Conservation (phyloP, 768 basidiomycete species). For the Tricholoma hemisulphureum region DNA sequence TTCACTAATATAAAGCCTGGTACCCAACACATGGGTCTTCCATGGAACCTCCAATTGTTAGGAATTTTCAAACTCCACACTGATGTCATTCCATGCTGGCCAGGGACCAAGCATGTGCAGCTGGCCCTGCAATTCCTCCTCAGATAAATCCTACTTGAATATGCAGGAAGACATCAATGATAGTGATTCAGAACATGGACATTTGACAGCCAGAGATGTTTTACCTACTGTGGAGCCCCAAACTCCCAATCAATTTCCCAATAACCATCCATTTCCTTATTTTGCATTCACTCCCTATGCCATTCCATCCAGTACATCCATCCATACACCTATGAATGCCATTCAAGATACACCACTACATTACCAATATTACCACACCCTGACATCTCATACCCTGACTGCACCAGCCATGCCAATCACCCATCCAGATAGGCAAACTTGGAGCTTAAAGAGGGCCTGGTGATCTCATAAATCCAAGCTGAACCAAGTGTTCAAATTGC, state of each 20-base stretch:
- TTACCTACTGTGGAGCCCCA: neutral
- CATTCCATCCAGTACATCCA: neutral
- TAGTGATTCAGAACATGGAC: neutral
- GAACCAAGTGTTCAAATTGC: neutral
- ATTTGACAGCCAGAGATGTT: neutral
- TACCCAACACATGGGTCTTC: neutral
- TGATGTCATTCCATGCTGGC: neutral
- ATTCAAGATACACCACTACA: neutral
- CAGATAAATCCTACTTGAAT: neutral
- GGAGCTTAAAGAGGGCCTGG: neutral
- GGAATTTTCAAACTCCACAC: neutral
- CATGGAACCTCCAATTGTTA: neutral
- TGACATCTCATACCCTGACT: neutral
- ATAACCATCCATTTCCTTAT: neutral
- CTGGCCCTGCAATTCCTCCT: neutral
- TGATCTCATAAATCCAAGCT: neutral
- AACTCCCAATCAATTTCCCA: neutral
- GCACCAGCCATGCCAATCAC: neutral
- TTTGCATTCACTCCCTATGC: neutral
- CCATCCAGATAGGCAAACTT: neutral
- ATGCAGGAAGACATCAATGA: neutral
- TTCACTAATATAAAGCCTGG: neutral
- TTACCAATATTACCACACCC: neutral
- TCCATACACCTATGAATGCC: neutral
- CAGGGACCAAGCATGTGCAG: neutral